These are phyloP conservation scores for Rhizoclosmatium globosum DNA, from an alignment of 192 early-diverging fungal genomes.

Conservation along the genomic window DNA sequence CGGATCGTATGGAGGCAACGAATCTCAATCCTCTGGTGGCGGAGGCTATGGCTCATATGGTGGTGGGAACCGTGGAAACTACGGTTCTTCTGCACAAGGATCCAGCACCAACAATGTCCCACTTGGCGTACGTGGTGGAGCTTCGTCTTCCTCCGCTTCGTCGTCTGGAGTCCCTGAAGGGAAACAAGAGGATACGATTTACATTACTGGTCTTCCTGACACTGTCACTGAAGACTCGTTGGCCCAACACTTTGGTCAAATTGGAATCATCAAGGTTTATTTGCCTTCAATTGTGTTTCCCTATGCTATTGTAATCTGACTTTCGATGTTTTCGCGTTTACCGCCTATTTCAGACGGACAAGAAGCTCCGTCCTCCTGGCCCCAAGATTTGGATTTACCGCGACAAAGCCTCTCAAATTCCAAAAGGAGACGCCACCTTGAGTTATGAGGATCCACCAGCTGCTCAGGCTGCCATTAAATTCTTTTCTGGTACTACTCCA, in stretches of 20 bases:
- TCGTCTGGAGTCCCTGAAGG: slow-evolving; percentile 20
- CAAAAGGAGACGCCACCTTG: slow-evolving; percentile 82
- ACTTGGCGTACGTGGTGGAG: background rate
- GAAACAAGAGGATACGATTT: slow-evolving; percentile 71
- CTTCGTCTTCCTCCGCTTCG: background rate
- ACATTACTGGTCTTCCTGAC: slow-evolving; percentile 70
- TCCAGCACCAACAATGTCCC: slow-evolving; percentile 23
- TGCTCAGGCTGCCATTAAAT: slow-evolving; percentile 74
- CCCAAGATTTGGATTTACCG: slow-evolving; percentile 79
- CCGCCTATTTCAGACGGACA: slow-evolving; percentile 56
- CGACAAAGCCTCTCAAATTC: slow-evolving; percentile 66
- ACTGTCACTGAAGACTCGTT: slow-evolving; percentile 70
- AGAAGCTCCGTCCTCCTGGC: slow-evolving; percentile 54
- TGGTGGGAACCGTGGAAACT: too few relatives aligned
- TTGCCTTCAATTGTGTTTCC: background rate
- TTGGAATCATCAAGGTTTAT: slow-evolving; percentile 72
- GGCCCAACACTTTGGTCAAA: slow-evolving; percentile 68
- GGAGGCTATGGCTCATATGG: too few relatives aligned
- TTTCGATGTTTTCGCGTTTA: background rate
- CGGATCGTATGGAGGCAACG: background rate
- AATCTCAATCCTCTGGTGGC: too few relatives aligned
- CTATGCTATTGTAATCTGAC: too few relatives aligned
- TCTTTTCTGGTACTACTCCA: slow-evolving; percentile 67
- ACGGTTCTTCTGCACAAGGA: too few relatives aligned
- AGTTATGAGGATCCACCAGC: slow-evolving; percentile 80